Conservation (phyloP, 352 stramenopile genomes). For the Phytopythium mirpurense region DNA sequence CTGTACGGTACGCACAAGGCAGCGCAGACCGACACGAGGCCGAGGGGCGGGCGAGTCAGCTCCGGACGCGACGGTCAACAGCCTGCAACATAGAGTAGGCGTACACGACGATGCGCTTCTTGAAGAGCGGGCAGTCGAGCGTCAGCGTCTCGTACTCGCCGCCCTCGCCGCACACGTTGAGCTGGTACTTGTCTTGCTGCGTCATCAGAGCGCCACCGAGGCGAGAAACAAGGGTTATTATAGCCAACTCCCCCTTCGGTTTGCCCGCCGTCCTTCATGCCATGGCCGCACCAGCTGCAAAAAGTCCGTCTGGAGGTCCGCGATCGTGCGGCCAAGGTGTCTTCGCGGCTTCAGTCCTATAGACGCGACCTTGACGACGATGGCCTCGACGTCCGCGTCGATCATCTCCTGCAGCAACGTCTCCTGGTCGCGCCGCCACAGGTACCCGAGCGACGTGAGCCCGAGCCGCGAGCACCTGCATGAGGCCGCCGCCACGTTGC, state of each 20-base stretch:
- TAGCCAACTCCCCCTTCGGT: no score
- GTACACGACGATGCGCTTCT: slow-evolving; percentile 90
- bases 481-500: no score
- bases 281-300: slow-evolving; percentile 56
- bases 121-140: slow-evolving; percentile 96
- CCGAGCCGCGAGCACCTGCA: slow-evolving; percentile 88
- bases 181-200: slow-evolving; percentile 92
- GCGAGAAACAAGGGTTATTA: no score
- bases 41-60: no score
- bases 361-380: slow-evolving; percentile 96
- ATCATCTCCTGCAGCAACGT: slow-evolving; percentile 94
- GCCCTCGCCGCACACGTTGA: slow-evolving; percentile 98
- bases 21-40: no score
- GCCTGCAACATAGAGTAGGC: no score
- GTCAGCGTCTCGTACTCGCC: slow-evolving; percentile 99
- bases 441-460: slow-evolving; percentile 93
- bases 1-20: slow-evolving; percentile 11
- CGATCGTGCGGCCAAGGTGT: slow-evolving; percentile 85
- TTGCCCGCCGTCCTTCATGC: no score
- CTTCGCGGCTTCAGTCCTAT: slow-evolving; percentile 87
- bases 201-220: no score
- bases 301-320: slow-evolving; percentile 86
- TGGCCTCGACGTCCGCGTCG: slow-evolving; percentile 89
- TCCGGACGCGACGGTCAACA: background rate
- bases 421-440: slow-evolving; percentile 94